A percentile compares a stretch with the other conserved stretches of the same genome.
These are phyloP conservation scores for Fraxinus greggii DNA, from an alignment of 305 asterid species.

Conservation along the genomic window DNA sequence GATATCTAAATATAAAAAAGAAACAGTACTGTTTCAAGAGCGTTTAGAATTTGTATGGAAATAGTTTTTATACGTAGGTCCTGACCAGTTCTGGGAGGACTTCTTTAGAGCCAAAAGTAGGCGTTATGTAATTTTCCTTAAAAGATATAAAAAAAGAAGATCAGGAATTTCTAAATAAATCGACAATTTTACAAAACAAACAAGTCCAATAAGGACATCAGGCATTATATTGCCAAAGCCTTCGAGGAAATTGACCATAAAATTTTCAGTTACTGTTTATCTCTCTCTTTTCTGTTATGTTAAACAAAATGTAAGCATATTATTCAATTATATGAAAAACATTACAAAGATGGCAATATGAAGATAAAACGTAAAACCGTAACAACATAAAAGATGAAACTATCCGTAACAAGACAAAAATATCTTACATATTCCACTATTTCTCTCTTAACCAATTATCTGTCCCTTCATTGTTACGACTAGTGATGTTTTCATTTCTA, in stretches of 20 bases:
- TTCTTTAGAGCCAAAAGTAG: neutral
- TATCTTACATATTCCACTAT: neutral
- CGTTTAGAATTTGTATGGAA: neutral
- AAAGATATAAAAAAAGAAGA: neutral
- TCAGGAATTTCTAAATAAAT: neutral
- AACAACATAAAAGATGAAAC: neutral
- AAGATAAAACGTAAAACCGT: neutral
- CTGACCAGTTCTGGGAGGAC: neutral
- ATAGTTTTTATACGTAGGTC: neutral
- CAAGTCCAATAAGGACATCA: neutral
- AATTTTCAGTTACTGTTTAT: neutral
- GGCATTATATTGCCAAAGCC: neutral
- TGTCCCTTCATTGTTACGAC: neutral
- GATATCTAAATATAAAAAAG: neutral
- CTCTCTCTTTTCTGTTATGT: neutral
- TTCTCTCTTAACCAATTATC: neutral
- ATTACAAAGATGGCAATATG: neutral
- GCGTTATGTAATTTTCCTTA: neutral
- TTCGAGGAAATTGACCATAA: neutral
- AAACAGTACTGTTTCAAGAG: neutral
- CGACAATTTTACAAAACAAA: neutral
- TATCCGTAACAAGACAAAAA: neutral
- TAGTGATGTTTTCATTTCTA: neutral
- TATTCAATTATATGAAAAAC: neutral
- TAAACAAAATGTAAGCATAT: neutral